These are phyloP conservation scores for Fusarium sp. DNA, from an alignment of 2,329 filamentous ascomycete genomes.

Conservation along the genomic window DNA sequence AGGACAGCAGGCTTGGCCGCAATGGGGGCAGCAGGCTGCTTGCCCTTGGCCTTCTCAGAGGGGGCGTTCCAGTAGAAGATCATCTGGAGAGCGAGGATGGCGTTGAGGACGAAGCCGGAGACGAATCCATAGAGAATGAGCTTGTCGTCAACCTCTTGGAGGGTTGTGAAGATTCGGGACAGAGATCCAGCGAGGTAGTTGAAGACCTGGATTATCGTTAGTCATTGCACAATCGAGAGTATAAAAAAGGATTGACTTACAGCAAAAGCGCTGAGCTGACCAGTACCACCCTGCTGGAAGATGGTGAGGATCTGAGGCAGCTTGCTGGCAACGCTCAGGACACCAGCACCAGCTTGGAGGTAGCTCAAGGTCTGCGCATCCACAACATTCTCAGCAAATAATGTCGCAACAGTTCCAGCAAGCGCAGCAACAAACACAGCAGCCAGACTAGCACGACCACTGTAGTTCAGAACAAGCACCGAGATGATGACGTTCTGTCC, in stretches of 20 bases:
- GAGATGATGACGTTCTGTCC: slow-evolving; percentile 92
- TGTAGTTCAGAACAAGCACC: slow-evolving; percentile 85
- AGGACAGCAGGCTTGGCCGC: slow-evolving; percentile 41
- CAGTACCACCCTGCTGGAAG: slow-evolving; percentile 85
- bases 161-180: slow-evolving; percentile 94
- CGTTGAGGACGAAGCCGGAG: slow-evolving; percentile 89
- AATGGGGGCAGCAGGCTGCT: slow-evolving; percentile 49
- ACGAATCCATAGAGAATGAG: slow-evolving; percentile 95
- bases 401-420: slow-evolving; percentile 71
- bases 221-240: fast-evolving
- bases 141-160: slow-evolving; percentile 97
- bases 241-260: slow-evolving; percentile 62
- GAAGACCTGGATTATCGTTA: slow-evolving; percentile 75
- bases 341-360: slow-evolving; percentile 85
- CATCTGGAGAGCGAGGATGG: slow-evolving; percentile 88
- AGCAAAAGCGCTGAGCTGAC: slow-evolving; percentile 95
- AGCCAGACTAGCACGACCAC: slow-evolving; percentile 72
- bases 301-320: slow-evolving; percentile 91
- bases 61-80: slow-evolving; percentile 92
- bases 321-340: slow-evolving; percentile 88
- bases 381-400: slow-evolving; percentile 74
- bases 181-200: slow-evolving; percentile 96
- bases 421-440: slow-evolving; percentile 82
- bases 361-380: slow-evolving; percentile 74
- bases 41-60: slow-evolving; percentile 56